Base-by-base conservation (phyloP, 2,329 filamentous ascomycete genomes). In the Alternaria sp. region DNA sequence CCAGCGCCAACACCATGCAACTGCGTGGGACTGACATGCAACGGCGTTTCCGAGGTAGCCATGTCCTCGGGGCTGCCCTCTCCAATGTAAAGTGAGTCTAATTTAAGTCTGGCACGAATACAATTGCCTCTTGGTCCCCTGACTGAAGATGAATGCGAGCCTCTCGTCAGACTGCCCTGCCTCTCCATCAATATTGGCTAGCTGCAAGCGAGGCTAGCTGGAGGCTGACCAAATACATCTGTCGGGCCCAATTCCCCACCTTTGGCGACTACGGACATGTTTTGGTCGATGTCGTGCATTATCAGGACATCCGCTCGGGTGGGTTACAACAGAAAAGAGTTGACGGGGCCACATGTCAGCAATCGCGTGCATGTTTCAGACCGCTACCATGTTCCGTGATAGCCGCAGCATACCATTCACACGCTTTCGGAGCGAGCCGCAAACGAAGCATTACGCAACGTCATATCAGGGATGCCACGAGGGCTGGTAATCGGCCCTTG, bases 231-330 rank as follows among this genome's bases (percentile, higher is more conserved):
- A 44, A 4, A 44, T 27, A 44, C 12, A 14, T 44, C 5, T 44
- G 41, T 44, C 41, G 48, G 18, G 48, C 32, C 48, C 50, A 20
- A n/a, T 10, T 49, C 45, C 12, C 45, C 45, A 30, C 25, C 50
- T 34, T 20, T 18, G 44, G 50, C 44, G 44, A 45, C 7, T 28
- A 22, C 20, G 50, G 22, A 44, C 51, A 43, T 48, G 22, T 22
- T 32, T 18, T 43, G 18, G 22, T 44, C n/a, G 22, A 59, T 59
- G 57, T 59, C 57, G 57, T 59, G 57, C 57, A 59, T 59, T 41
- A 30, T 59, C 44, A 59, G 14, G 14, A 34, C 34, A 20, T 49
- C 18, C 22, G 30, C 32, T 36, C 30, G 46, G 18, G 30, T 44
- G 51, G 41, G 32, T 18, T 18, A 44, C 27, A 52, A 28, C 49